phyloP scores from a whole-genome alignment of 768 basidiomycete species.

The Tulasnella sp. region DNA sequence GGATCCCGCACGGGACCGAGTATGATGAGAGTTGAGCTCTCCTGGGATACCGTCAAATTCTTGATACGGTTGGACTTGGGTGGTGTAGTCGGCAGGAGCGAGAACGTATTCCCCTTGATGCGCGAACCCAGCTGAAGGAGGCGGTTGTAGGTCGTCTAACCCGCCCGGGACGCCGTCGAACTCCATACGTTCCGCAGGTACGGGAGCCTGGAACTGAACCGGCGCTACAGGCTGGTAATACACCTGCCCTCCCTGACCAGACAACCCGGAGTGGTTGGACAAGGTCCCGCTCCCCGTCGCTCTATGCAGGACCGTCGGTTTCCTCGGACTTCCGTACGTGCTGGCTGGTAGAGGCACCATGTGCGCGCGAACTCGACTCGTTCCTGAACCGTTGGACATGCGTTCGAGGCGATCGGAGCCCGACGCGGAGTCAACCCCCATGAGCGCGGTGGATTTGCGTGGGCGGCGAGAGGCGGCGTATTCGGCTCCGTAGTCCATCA shows the following conservation, averaged over 20 bases:
- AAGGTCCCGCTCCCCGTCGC: not conserved
- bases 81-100: not conserved
- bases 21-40: not conserved
- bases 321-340: not conserved
- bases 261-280: not conserved
- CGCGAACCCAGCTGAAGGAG: not conserved
- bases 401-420: not conserved
- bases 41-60: slow-evolving; percentile 12
- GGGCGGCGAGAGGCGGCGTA: not conserved
- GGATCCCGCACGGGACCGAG: not conserved
- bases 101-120: not conserved
- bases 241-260: not conserved
- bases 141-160: not conserved
- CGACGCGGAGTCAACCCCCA: not conserved
- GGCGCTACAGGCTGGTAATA: not conserved
- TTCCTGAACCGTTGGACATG: not conserved
- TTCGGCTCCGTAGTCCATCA: slow-evolving; percentile 2
- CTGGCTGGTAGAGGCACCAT: not conserved
- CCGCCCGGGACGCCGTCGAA: slow-evolving; percentile 13
- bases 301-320: not conserved
- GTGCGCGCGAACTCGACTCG: not conserved
- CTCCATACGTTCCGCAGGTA: not conserved
- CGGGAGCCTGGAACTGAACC: not conserved
- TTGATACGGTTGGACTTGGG: not conserved
- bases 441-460: not conserved